These are phyloP conservation scores for Fusarium anguioides DNA, from an alignment of 2,329 filamentous ascomycete genomes.

Conservation along the genomic window DNA sequence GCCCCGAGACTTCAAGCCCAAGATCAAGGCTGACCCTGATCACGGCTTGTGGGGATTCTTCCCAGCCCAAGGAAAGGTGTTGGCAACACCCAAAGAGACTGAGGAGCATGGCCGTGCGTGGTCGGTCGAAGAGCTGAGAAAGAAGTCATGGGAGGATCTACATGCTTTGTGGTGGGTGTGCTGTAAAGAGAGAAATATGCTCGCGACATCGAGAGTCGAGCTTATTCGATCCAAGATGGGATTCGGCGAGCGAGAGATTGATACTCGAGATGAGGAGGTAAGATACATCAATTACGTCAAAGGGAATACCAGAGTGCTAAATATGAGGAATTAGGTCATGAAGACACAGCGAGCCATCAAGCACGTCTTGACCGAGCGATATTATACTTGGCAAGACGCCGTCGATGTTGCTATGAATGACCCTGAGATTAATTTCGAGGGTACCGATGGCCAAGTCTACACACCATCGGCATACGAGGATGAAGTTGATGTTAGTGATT, in stretches of 20 bases:
- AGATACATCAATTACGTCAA: conserved; percentile 42
- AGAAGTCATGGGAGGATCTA: conserved; percentile 93
- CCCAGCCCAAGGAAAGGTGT: conserved; percentile 72
- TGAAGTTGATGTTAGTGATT: conserved; percentile 43
- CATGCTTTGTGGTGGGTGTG: conserved; percentile 96
- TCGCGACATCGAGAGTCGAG: conserved; percentile 81
- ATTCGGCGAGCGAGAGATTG: conserved; percentile 77
- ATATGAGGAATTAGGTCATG: conserved; percentile 66
- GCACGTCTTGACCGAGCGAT: conserved; percentile 86
- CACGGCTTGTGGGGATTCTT: conserved; percentile 98
- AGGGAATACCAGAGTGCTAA: conserved; percentile 16
- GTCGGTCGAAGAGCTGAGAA: conserved; percentile 85
- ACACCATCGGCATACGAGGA: conserved; percentile 56
- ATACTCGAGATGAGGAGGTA: conserved; percentile 74
- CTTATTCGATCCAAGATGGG: conserved; percentile 73
- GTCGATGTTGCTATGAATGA: conserved; percentile 72
- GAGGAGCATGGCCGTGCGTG: conserved; percentile 81
- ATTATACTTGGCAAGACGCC: conserved; percentile 87
- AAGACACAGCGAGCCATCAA: conserved; percentile 85
- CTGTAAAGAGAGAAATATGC: conserved; percentile 87
- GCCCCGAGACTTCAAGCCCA: conserved; percentile 70
- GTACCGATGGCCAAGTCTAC: conserved; percentile 61
- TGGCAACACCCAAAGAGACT: conserved; percentile 78
- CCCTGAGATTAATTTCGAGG: conserved; percentile 70
- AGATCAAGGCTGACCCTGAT: conserved; percentile 71